Base-by-base conservation (phyloP, 2,329 filamentous ascomycete species). In the Elsinoe arachidis region DNA sequence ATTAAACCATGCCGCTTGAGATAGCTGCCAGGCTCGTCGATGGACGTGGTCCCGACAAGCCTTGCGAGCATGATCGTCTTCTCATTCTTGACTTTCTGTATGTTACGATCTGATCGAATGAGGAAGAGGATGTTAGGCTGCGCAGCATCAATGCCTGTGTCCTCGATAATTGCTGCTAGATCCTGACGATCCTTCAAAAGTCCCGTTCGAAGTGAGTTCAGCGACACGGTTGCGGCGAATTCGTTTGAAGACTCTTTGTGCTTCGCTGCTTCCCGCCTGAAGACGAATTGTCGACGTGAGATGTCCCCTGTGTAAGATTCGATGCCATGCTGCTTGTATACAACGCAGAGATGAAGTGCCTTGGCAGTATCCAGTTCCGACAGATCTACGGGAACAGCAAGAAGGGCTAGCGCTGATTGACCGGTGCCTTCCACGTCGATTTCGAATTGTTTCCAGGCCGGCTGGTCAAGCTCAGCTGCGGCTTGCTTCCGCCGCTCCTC, bases 151-250 rank as follows among this genome's bases (percentile, higher is more conserved):
- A 55, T 53, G 19, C 62, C 43, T 19, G 64, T 61, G 14, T 67
- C 62, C 21, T 72, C 68, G 37, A 78, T 57, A 12, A 69, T 38
- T 4, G 74, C 72, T 11, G 72, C 62, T 35, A 75, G 65, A 61
- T 78, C 76, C 59, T 74, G 70, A 53, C 76, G 70, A 34, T 67
- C 70, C 55, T 70, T 72, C 55, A 79, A 64, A 15, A 79, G 60
- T 1, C 76, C 76, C 60, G 70, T 71, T 10, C 66, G 67, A 4
- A 73, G 74, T 2, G 71, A 66, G 12, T 70, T 72, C n/a, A 67
- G 55, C 53, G 69, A 66, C 1, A 65, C 59, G 1, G 67, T 37
- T 3, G 61, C 58, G 11, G 66, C 61, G 54, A 65, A 64, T 43
- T 68, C 68, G 9, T 53, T 19, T 9, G 2, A 30, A 12, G 37